These are phyloP conservation scores for Venturiaceae sp. DNA, from an alignment of 2,329 filamentous ascomycete species.

Conservation along the genomic window DNA sequence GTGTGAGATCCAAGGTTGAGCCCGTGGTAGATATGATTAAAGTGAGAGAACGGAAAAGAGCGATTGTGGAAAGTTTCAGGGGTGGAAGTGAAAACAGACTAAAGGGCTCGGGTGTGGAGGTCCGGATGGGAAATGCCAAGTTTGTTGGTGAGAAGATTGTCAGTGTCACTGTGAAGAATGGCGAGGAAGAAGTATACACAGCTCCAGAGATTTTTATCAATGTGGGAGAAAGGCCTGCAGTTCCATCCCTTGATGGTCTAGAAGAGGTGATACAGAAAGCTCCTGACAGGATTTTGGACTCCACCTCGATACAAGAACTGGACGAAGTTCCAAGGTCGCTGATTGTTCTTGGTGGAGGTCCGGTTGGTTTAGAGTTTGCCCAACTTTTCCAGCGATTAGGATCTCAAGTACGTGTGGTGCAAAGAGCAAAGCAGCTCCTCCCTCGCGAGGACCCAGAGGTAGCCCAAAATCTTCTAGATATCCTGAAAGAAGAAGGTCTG, in stretches of 20 bases:
- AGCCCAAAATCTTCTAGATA: constrained; percentile 29
- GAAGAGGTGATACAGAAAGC: constrained; percentile 20
- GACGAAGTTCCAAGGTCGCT: constrained; percentile 36
- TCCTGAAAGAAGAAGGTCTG: constrained; percentile 38
- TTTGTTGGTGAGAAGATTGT: constrained; percentile 34
- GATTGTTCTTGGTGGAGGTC: constrained; percentile 43
- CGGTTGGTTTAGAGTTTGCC: constrained; percentile 44
- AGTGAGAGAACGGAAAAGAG: constrained; percentile 42
- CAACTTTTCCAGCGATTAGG: constrained; percentile 43
- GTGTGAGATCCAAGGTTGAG: constrained; percentile 25
- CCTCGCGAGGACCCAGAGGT: constrained; percentile 40
- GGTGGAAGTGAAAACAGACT: constrained; percentile 36
- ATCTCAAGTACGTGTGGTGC: constrained; percentile 38
- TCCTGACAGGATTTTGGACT: constrained; percentile 31
- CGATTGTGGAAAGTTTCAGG: constrained; percentile 42
- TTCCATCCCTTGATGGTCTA: constrained; percentile 28
- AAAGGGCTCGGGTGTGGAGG: constrained; percentile 28
- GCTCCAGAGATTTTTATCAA: constrained; percentile 36
- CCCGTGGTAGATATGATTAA: constrained; percentile 37
- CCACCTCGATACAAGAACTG: constrained; percentile 39
- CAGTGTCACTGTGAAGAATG: constrained; percentile 21
- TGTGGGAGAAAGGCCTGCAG: constrained; percentile 33
- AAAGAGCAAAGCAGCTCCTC: constrained; percentile 32
- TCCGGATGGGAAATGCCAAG: constrained; percentile 35
- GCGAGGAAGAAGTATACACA: constrained; percentile 22